Base-by-base conservation (phyloP, 345 rosid genomes). In the Brassica carinata region DNA sequence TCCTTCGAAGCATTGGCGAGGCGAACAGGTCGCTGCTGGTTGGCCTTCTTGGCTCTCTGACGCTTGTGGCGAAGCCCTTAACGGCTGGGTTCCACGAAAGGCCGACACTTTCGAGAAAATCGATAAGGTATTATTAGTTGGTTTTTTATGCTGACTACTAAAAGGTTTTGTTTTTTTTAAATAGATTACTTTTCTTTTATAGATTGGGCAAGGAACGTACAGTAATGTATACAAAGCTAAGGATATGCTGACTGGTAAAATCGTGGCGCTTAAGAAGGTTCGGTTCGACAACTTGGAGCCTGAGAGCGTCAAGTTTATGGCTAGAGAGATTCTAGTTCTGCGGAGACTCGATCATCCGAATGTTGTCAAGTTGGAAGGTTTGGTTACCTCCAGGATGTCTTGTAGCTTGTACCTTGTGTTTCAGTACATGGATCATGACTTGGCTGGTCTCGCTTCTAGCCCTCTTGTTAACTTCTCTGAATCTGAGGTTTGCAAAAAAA, bases 161-260 rank as follows among this genome's bases (percentile, higher is more conserved):
- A 34, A 69, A 59, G 64, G 31, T 43, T 43, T 68, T 31, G 4
- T 53, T 72, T n/a, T 72, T 5, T 69, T 14, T 51, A 19, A 15
- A 14, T 51, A 40, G 10, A 40, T 8, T 40, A 2, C 13, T 40
- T 72, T 69, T n/a, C 5, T 36, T 63, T 43, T n/a, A 82, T 83
- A 96, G 99, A 87, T 96, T 87, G 99, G 99, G 29, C 90, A 89
- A 69, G 99, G 98, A 77, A 96, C 99, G 2, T 96, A 96, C 65
- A 96, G 99, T 85, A 96, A 94, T 86, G 99, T 96, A 40, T 96
- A 93, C 87, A 96, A 89, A 86, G 99, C 99, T 3, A 92, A 90
- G 80, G 99, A 96, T 85, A 67, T 79, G 76, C 59, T 88, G 80
- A 86, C 92, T 0, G 92, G 92, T 58, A 94, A 92, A 85, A 87